Conservation (phyloP, 2,329 filamentous ascomycete species). For the Paecilomyces sp. region DNA sequence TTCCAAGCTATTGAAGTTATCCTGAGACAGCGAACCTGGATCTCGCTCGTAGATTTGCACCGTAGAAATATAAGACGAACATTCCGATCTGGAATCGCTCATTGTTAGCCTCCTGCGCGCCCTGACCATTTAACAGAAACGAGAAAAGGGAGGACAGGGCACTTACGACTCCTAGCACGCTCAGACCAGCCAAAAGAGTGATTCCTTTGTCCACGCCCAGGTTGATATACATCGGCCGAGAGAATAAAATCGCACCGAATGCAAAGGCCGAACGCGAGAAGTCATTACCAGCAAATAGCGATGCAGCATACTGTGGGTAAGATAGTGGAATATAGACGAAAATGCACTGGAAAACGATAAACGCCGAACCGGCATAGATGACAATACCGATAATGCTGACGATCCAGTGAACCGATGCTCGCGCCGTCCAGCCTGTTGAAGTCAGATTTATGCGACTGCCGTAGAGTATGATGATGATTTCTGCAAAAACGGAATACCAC, state of each 20-base stretch:
- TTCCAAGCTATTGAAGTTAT: neutral
- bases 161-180: slow-evolving; percentile 22
- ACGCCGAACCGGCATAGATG: slow-evolving; percentile 30
- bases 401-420: slow-evolving; percentile 27
- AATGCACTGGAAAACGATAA: slow-evolving; percentile 37
- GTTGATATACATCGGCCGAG: slow-evolving; percentile 25
- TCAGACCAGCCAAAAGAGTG: slow-evolving; percentile 30
- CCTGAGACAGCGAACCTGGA: slow-evolving; percentile 50
- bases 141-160: neutral
- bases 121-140: neutral
- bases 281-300: slow-evolving; percentile 31
- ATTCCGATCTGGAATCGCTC: slow-evolving; percentile 37
- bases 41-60: slow-evolving; percentile 47
- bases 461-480: too few relatives aligned
- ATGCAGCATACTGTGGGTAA: slow-evolving; percentile 27
- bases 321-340: slow-evolving; percentile 32
- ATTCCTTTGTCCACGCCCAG: slow-evolving; percentile 25
- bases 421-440: slow-evolving; percentile 18
- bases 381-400: slow-evolving; percentile 32
- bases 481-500: neutral
- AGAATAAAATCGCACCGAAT: slow-evolving; percentile 25
- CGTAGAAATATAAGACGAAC: slow-evolving; percentile 52
- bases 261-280: slow-evolving; percentile 20
- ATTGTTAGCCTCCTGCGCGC: neutral
- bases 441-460: neutral